Percentiles rank a stretch among this genome's conserved stretches.
Evolutionary conservation across 2,329 filamentous ascomycete species (phyloP).

Genomic region (Neonectria punicea): DNA sequence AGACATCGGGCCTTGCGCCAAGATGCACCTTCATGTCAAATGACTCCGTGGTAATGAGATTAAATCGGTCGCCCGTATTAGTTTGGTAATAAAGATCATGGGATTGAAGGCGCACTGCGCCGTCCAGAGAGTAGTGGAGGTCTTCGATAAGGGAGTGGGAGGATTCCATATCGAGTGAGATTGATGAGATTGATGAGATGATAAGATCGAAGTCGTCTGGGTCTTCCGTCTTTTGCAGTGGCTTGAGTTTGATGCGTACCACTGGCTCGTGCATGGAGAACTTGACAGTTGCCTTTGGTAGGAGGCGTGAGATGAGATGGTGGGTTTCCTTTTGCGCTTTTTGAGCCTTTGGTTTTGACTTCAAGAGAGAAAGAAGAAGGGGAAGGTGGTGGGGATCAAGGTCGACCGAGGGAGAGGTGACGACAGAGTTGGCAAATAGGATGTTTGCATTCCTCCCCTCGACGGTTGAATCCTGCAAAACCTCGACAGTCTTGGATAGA

Average conservation of each 20-base stretch:
- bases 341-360: constrained; percentile 58
- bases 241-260: constrained; percentile 85
- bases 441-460: constrained; percentile 96
- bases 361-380: constrained; percentile 80
- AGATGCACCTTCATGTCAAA: constrained; percentile 89
- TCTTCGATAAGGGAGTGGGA: constrained; percentile 90
- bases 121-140: constrained; percentile 85
- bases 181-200: constrained; percentile 92
- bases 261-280: constrained; percentile 98
- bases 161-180: constrained; percentile 92
- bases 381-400: constrained; percentile 92
- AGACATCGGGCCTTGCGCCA: constrained; percentile 85
- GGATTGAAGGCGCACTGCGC: constrained; percentile 83
- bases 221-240: constrained; percentile 72
- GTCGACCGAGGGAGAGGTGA: constrained; percentile 95
- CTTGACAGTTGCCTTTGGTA: constrained; percentile 95
- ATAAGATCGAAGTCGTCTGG: constrained; percentile 92
- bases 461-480: constrained; percentile 74
- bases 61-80: constrained; percentile 81
- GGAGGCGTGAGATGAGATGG: constrained; percentile 85
- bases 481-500: constrained; percentile 91
- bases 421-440: constrained; percentile 92
- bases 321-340: constrained; percentile 56
- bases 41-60: constrained; percentile 86
- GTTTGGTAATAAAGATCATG: constrained; percentile 97